Percentiles rank a stretch among this genome's conserved stretches.
Conservation (phyloP, 495 filamentous ascomycete species). For the Penicillium parvum region DNA sequence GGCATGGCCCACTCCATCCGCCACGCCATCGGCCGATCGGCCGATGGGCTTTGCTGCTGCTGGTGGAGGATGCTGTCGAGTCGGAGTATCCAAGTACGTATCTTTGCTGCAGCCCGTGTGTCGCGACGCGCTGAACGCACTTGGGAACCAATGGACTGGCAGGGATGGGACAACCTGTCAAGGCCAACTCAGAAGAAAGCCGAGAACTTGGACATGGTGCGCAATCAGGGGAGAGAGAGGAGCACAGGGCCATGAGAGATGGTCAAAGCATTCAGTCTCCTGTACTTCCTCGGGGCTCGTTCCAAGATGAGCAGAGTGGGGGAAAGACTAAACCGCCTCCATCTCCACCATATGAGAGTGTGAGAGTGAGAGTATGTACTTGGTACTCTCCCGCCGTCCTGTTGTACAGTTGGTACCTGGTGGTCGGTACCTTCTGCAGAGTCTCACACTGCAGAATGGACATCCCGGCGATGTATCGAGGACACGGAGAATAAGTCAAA, state of each 20-base stretch:
- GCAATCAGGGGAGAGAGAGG: no score
- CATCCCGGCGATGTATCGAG: not conserved
- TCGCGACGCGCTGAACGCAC: not conserved
- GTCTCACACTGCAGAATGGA: not conserved
- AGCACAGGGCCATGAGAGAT: no score
- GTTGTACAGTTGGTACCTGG: conserved; percentile 1
- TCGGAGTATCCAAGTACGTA: no score
- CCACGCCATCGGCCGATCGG: conserved; percentile 1
- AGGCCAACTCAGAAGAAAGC: no score
- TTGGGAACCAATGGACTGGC: not conserved
- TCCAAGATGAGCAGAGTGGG: conserved; percentile 8
- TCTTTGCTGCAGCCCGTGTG: not conserved
- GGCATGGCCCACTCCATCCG: not conserved
- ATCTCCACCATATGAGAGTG: no score
- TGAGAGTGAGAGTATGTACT: no score
- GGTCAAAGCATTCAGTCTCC: no score
- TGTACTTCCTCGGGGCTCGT: conserved; percentile 9
- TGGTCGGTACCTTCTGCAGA: conserved; percentile 4
- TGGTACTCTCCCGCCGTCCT: no score
- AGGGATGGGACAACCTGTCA: no score
- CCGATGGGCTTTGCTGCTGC: no score
- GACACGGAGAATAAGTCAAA: not conserved
- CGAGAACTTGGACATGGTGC: no score
- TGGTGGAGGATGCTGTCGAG: no score
- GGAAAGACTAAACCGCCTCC: conserved; percentile 4